Evolutionary conservation across 495 filamentous ascomycete species (phyloP).

Genomic region (Choiromyces venosus): DNA sequence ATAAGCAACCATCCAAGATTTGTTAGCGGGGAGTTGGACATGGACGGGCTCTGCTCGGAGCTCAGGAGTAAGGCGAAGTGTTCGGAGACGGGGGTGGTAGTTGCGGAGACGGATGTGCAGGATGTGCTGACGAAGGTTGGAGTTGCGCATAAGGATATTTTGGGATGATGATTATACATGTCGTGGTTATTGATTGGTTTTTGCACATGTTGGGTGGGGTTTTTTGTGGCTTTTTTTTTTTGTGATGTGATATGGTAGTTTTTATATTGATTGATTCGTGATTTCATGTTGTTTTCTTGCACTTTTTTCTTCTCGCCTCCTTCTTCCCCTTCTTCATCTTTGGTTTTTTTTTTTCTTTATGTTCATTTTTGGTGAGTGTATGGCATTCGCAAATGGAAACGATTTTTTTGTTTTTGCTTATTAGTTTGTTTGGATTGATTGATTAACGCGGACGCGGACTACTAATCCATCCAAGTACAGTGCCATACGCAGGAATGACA

Average conservation of each 20-base stretch:
- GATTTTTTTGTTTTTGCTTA: background rate
- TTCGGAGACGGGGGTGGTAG: slow-evolving; percentile 84
- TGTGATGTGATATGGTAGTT: slow-evolving; percentile 5
- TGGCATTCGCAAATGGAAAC: background rate
- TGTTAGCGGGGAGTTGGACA: slow-evolving; percentile 79
- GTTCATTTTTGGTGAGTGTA: background rate
- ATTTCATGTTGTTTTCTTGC: background rate
- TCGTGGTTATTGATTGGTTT: background rate
- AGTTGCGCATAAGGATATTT: slow-evolving; percentile 20
- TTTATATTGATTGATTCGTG: background rate
- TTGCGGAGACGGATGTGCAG: slow-evolving; percentile 83
- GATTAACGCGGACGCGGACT: too few relatives aligned
- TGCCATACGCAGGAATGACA: too few relatives aligned
- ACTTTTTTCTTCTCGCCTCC: too few relatives aligned
- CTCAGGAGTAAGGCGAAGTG: slow-evolving; percentile 96
- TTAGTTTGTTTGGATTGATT: background rate
- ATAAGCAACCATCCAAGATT: slow-evolving; percentile 81
- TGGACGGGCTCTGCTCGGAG: slow-evolving; percentile 87
- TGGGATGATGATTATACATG: slow-evolving; percentile 7
- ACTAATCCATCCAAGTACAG: too few relatives aligned
- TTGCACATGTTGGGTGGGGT: background rate
- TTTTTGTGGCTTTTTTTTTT: background rate
- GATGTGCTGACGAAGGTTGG: slow-evolving; percentile 58
- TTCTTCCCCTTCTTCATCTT: background rate
- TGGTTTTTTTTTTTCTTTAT: background rate